Evolutionary conservation across 371 early-diverging fungal species (phyloP).

Genomic region (Rhizopus stolonifer): DNA sequence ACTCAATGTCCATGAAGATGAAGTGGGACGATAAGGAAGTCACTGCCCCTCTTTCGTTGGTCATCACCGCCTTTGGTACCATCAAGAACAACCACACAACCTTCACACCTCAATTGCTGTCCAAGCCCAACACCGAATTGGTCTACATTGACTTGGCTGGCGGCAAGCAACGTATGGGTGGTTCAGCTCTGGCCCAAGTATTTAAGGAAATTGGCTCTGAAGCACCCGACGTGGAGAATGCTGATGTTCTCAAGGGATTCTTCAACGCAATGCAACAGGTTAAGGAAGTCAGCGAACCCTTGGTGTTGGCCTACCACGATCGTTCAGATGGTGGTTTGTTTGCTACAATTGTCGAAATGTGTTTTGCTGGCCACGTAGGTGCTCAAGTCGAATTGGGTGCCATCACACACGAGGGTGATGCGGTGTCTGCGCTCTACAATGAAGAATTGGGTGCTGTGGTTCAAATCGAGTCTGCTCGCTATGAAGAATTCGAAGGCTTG

Average conservation of each 20-base stretch:
- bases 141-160: constrained; percentile 82
- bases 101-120: constrained; percentile 82
- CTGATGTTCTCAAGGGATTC: constrained; percentile 68
- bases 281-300: constrained; percentile 41
- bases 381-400: constrained; percentile 62
- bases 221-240: constrained; percentile 86
- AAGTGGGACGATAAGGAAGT: constrained; percentile 76
- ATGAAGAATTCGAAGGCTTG: constrained; percentile 54
- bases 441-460: constrained; percentile 96
- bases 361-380: constrained; percentile 91
- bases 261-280: constrained; percentile 73
- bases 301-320: constrained; percentile 94
- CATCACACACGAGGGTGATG: constrained; percentile 49
- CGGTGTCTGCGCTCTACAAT: constrained; percentile 77
- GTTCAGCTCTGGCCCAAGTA: constrained; percentile 91
- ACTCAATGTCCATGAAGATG: constrained; percentile 98
- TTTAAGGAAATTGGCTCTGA: constrained; percentile 82
- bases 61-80: constrained; percentile 90
- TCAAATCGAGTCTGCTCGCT: constrained; percentile 70
- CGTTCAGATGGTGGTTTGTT: constrained; percentile 96
- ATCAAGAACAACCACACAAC: constrained; percentile 83
- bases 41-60: constrained; percentile 85
- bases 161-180: constrained; percentile 89
- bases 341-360: constrained; percentile 89
- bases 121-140: constrained; percentile 56